These are phyloP conservation scores for Boletus sp. DNA, from an alignment of 1,284 basidiomycete genomes.

Conservation along the genomic window DNA sequence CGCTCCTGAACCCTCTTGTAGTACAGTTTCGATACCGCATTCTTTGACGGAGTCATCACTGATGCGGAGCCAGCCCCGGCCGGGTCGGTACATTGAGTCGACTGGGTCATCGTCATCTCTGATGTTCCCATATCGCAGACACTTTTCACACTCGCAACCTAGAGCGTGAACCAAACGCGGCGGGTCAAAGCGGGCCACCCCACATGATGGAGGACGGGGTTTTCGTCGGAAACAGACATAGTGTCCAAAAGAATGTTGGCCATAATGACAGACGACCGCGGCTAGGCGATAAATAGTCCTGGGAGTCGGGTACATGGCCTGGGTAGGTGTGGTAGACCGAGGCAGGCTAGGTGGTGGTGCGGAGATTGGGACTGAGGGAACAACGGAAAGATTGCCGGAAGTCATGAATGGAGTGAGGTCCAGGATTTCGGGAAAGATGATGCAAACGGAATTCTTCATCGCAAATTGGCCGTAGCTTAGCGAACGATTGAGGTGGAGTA, in stretches of 20 bases:
- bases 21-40: slow-evolving; percentile 70
- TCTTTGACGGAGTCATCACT: slow-evolving; percentile 82
- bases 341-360: slow-evolving; percentile 45
- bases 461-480: slow-evolving; percentile 73
- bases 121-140: slow-evolving; percentile 39
- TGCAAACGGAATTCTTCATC: slow-evolving; percentile 74
- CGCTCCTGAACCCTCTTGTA: slow-evolving; percentile 67
- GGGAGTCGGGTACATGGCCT: slow-evolving; percentile 44
- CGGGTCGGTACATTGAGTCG: slow-evolving; percentile 38
- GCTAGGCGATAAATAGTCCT: slow-evolving; percentile 75
- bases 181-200: slow-evolving; percentile 37
- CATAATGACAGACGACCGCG: slow-evolving; percentile 86
- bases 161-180: slow-evolving; percentile 49
- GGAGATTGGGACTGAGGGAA: slow-evolving; percentile 65
- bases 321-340: slow-evolving; percentile 52
- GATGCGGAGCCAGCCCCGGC: slow-evolving; percentile 77
- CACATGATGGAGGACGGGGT: slow-evolving; percentile 45
- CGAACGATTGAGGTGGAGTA: slow-evolving; percentile 84
- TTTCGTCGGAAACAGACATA: slow-evolving; percentile 87
- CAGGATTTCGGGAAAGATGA: slow-evolving; percentile 82
- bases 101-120: slow-evolving; percentile 37
- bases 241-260: slow-evolving; percentile 86
- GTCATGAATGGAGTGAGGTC: slow-evolving; percentile 84
- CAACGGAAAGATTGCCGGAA: slow-evolving; percentile 65
- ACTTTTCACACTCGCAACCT: slow-evolving; percentile 43